Percentiles rank a stretch among this genome's conserved stretches.
Evolutionary conservation across 1,139 yeast genomes (phyloP).

Genomic region (Kodamaea fungicola): DNA sequence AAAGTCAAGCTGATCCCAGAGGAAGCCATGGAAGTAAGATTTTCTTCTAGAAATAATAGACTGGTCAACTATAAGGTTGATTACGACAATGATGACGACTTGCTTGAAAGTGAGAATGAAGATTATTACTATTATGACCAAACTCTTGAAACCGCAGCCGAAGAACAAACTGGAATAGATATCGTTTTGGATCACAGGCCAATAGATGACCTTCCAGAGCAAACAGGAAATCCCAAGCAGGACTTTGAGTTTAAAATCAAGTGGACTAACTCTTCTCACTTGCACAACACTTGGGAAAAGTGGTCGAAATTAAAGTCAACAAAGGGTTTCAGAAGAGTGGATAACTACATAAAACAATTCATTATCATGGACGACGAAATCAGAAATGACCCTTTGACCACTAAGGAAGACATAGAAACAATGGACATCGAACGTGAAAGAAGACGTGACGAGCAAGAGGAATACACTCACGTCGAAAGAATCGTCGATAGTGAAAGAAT

Average conservation of each 20-base stretch:
- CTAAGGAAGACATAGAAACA: constrained; percentile 86
- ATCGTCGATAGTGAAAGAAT: constrained; percentile 84
- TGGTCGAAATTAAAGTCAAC: constrained; percentile 53
- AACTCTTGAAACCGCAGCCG: constrained; percentile 23
- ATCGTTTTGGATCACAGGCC: constrained; percentile 52
- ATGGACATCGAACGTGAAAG: constrained; percentile 91
- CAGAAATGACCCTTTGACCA: constrained; percentile 73
- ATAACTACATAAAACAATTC: constrained; percentile 81
- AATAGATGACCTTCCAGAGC: constrained; percentile 33
- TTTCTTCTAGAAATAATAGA: constrained; percentile 69
- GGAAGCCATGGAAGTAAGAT: constrained; percentile 52
- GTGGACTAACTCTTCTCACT: constrained; percentile 86
- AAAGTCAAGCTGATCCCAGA: constrained; percentile 10
- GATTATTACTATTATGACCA: constrained; percentile 40
- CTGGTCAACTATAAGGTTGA: constrained; percentile 77
- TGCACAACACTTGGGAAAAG: constrained; percentile 93
- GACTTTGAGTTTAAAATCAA: constrained; percentile 69
- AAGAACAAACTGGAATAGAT: constrained; percentile 47
- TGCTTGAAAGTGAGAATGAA: constrained; percentile 54
- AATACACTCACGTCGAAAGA: constrained; percentile 83
- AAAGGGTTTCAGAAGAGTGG: constrained; percentile 82
- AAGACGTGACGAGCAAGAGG: constrained; percentile 76
- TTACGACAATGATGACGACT: constrained; percentile 61
- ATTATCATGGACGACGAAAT: constrained; percentile 72
- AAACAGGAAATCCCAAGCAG: constrained; percentile 52